These are phyloP conservation scores for sunflower (Helianthus annuus) DNA, from an alignment of 129 eudicot species.

Conservation along the genomic window HanXRQr2.0-SUNRISE NC_035445.2:113403641-113404140, in stretches of 20 bases:
- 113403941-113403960: conserved; percentile 52
- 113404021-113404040: not conserved
- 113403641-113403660: not conserved
- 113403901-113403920: conserved; percentile 15
- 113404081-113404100: not conserved
- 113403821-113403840: conserved; percentile 33
- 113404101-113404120: conserved; percentile 3
- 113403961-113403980: conserved; percentile 71
- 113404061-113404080: not conserved
- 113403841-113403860: conserved; percentile 25
- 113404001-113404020: not conserved
- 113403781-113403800: conserved; percentile 25
- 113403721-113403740: conserved; percentile 26
- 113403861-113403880: conserved; percentile 29
- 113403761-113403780: conserved; percentile 31
- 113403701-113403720: conserved; percentile 24
- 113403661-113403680: conserved; percentile 7
- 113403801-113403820: conserved; percentile 35
- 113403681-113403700: conserved; percentile 14
- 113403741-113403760: conserved; percentile 33
- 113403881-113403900: conserved; percentile 13
- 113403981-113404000: conserved; percentile 76
- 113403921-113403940: not conserved
- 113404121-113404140: not conserved
- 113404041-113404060: not conserved